Base-by-base conservation (phyloP, 352 stramenopile species). In the Phytophthora kernoviae region DNA sequence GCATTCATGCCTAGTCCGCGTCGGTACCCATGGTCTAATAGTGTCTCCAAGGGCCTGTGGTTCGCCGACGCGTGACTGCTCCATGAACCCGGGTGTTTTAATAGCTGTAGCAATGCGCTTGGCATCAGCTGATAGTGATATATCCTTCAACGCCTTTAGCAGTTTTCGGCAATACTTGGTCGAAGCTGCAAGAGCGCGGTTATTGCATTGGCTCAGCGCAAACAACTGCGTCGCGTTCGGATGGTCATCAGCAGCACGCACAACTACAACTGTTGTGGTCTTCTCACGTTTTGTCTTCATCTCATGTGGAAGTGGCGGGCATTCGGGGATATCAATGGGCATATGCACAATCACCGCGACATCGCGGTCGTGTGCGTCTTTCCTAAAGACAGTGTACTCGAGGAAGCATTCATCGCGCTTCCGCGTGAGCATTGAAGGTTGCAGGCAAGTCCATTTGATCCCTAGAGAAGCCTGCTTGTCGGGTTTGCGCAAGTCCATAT, bases 361-460 rank as follows among this genome's bases (percentile, higher is more conserved):
- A 21, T 88, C 77, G 36, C 81, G 82, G 8, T 70, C 78, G 17
- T 75, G 70, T 2, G 69, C 44, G 47, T 94, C 86, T 17, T 73
- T 81, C 48, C 45, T 80, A 58, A 79, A 81, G 39, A 70, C 72
- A 50, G 91, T 75, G 65, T 90, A 92, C 53, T 94, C 86, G 36
- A 94, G 58, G 52, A 84, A 91, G 50, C 77, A 87, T 47, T 88
- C 76, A 68, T 94, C 81, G 21, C 81, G 72, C 65, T 90, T 91
- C 32, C 73, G 73, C 10, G 70, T 74, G 49, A 92, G 71, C 49
- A 79, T 30, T 18, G 79, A 83, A 18, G 78, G 73, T 41, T 81
- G 75, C 44, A 91, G 63, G 26, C 80, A 90, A 33, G 75, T 68
- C 86, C 86, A 94, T 61, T 93, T 94, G 52, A 94, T 84, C 36